Base-by-base conservation (phyloP, 208 protist species). In the Acanthamoeba royreba region DNA sequence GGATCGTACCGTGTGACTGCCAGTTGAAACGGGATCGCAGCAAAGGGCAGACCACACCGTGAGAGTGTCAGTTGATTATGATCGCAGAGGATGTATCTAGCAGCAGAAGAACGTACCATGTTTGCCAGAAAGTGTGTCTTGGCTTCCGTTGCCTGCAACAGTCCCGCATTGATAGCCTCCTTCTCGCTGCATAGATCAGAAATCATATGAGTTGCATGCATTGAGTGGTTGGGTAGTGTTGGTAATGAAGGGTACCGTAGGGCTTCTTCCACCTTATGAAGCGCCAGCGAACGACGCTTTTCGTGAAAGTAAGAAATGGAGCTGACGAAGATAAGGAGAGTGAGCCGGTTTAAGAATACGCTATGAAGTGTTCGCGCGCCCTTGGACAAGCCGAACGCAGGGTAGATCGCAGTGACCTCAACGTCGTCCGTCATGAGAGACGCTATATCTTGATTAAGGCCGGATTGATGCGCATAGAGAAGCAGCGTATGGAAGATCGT, bases 71-170 rank as follows among this genome's bases (percentile, higher is more conserved):
- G n/a, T n/a, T n/a, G n/a, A n/a, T n/a, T n/a, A n/a, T n/a, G n/a
- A n/a, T n/a, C n/a, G n/a, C n/a, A n/a, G n/a, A n/a, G n/a, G n/a
- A n/a, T n/a, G n/a, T n/a, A n/a, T n/a, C n/a, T n/a, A n/a, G n/a
- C n/a, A n/a, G n/a, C n/a, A n/a, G 35, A 28, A 79, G 38, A 33
- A 28, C 55, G 77, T 22, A 40, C 55, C 77, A 87, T 87, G 77
- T 87, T 87, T 40, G 77, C 77, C n/a, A 87, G 25, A n/a, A 87
- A 87, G 47, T 61, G 13, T 28, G 77, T 87, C 31, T 87, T 87
- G 77, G 77, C 77, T 28, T 49, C 31, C n/a, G 77, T 87, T 5
- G 77, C 77, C 25, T 87, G 46, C 47, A 42, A 25, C 28, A 86
- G 7, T 22, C 46, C 33, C 28, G 40, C 46, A 19, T 86, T 86